These are phyloP conservation scores for Singerocomus inundabilis DNA, from an alignment of 1,284 basidiomycete species.

Conservation along the genomic window DNA sequence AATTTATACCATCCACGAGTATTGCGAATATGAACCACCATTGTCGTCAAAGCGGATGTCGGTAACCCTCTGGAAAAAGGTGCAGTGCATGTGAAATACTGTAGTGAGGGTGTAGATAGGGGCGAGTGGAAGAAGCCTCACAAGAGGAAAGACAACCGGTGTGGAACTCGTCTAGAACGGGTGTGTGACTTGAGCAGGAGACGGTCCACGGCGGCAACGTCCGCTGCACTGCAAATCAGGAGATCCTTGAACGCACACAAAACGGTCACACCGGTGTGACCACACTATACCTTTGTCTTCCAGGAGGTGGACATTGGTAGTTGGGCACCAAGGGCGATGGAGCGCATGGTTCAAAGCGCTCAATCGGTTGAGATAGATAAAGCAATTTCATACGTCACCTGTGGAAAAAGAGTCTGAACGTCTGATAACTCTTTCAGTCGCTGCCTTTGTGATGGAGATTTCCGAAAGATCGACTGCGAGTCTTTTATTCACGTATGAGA, in stretches of 20 bases:
- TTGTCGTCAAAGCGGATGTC: constrained; percentile 15
- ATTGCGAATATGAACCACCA: constrained; percentile 3
- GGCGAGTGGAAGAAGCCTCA: not conserved
- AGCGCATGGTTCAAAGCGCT: constrained; percentile 7
- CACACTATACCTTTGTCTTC: not conserved
- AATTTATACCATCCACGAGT: constrained; percentile 18
- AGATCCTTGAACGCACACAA: not conserved
- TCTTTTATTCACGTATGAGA: too few species aligned
- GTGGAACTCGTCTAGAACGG: constrained; percentile 4
- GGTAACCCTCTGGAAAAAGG: constrained; percentile 5
- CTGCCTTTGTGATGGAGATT: too few species aligned
- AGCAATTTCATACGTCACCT: not conserved
- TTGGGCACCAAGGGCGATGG: not conserved
- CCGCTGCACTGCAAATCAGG: not conserved
- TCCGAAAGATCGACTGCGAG: too few species aligned
- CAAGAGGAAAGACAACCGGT: constrained; percentile 15
- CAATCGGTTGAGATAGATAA: not conserved
- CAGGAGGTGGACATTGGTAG: not conserved
- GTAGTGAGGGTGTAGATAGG: too few species aligned
- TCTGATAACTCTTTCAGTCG: too few species aligned
- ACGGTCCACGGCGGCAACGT: too few species aligned
- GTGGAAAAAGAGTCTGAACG: too few species aligned
- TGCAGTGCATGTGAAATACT: too few species aligned
- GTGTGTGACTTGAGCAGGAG: not conserved
- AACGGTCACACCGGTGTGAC: too few species aligned